Conservation (phyloP, 2,329 filamentous ascomycete genomes). For the Rutstroemia sp. region DNA sequence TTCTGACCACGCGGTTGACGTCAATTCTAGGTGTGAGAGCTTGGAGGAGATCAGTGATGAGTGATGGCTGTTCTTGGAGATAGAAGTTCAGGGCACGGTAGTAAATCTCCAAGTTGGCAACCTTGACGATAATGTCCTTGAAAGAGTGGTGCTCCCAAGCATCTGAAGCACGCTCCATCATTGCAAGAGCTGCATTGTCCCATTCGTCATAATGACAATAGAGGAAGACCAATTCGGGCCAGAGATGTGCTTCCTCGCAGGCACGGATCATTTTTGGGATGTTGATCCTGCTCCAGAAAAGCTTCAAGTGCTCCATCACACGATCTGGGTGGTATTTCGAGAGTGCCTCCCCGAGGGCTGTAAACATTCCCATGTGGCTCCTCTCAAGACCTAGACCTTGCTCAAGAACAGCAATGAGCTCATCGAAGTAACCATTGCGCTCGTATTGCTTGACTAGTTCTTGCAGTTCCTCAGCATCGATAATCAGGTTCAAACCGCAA, state of each 20-base stretch:
- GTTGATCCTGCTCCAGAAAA: slow-evolving; percentile 98
- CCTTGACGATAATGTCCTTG: slow-evolving; percentile 98
- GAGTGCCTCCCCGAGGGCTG: slow-evolving; percentile 81
- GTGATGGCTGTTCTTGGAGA: slow-evolving; percentile 89
- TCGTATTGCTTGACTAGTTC: slow-evolving; percentile 96
- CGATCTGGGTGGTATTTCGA: slow-evolving; percentile 93
- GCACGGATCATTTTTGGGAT: slow-evolving; percentile 94
- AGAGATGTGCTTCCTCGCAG: slow-evolving; percentile 89
- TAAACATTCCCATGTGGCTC: slow-evolving; percentile 92
- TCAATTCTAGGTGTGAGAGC: slow-evolving; percentile 89
- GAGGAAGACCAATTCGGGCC: slow-evolving; percentile 96
- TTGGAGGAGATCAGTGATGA: slow-evolving; percentile 92
- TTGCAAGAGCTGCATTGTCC: slow-evolving; percentile 92
- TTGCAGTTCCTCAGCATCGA: slow-evolving; percentile 92
- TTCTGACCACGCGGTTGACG: slow-evolving; percentile 97
- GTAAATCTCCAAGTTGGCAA: slow-evolving; percentile 97
- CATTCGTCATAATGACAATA: slow-evolving; percentile 98
- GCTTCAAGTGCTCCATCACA: slow-evolving; percentile 96
- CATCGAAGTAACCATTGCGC: slow-evolving; percentile 94
- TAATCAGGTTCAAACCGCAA: slow-evolving; percentile 94
- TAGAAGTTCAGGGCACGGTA: slow-evolving; percentile 97
- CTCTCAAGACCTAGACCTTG: slow-evolving; percentile 72
- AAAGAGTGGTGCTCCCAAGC: slow-evolving; percentile 99
- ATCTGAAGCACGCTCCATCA: slow-evolving; percentile 96
- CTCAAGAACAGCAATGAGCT: slow-evolving; percentile 89